These are phyloP conservation scores for Fusarium continuum DNA, from an alignment of 2,329 filamentous ascomycete genomes.

Conservation along the genomic window DNA sequence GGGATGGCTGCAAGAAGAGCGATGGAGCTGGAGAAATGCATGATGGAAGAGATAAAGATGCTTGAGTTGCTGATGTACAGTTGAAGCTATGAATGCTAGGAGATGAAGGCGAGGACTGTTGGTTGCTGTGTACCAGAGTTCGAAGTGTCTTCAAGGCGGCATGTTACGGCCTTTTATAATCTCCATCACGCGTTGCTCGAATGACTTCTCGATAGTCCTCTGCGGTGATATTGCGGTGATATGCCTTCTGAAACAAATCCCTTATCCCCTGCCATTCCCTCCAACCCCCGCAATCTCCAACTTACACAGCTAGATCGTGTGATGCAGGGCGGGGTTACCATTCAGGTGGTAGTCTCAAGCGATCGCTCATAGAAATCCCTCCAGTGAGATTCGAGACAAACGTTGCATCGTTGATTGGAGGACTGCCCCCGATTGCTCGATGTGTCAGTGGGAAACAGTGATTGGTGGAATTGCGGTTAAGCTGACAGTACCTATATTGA, in stretches of 20 bases:
- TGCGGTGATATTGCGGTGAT: no score
- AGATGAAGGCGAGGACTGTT: not conserved
- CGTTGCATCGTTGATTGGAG: not conserved
- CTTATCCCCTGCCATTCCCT: not conserved
- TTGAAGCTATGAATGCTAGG: not conserved
- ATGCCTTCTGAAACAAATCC: no score
- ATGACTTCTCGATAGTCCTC: not conserved
- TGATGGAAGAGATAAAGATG: not conserved
- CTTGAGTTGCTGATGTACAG: no score
- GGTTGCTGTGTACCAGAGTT: not conserved
- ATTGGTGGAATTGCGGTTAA: slow-evolving; percentile 9
- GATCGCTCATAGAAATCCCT: not conserved
- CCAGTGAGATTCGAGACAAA: not conserved
- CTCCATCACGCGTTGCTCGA: fast-evolving
- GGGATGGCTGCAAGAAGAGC: slow-evolving; percentile 33
- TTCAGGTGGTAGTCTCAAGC: not conserved
- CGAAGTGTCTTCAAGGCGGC: not conserved
- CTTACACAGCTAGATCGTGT: not conserved
- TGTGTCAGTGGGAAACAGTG: not conserved
- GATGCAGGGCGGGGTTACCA: not conserved
- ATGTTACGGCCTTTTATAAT: not conserved
- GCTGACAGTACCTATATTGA: not conserved
- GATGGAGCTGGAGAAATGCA: slow-evolving; percentile 21
- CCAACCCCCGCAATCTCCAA: not conserved
- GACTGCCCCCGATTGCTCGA: not conserved